Conservation (phyloP, 2,329 filamentous ascomycete species). For the Graphilbum fragrans region DNA sequence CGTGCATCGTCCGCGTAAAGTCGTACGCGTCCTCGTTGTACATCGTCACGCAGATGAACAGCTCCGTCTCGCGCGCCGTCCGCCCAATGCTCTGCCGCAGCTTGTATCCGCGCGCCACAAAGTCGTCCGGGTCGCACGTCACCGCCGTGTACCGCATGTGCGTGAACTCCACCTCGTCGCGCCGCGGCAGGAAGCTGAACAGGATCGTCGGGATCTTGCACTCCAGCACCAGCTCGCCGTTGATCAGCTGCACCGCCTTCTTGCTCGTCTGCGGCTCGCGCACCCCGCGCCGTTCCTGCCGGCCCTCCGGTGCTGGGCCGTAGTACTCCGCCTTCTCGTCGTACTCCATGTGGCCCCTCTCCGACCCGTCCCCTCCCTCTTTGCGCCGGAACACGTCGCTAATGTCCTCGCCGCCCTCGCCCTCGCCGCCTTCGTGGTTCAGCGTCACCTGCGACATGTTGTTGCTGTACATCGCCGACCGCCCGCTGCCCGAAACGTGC, state of each 20-base stretch:
- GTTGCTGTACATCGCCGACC: constrained; percentile 25
- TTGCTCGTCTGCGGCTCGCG: constrained; percentile 78
- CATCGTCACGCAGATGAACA: constrained; percentile 97
- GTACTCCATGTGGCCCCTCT: not conserved
- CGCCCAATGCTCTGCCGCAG: constrained; percentile 84
- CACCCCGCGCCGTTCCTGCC: constrained; percentile 78
- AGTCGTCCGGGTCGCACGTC: constrained; percentile 87
- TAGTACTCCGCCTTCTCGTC: constrained; percentile 59
- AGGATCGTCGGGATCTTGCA: constrained; percentile 98
- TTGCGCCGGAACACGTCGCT: constrained; percentile 8
- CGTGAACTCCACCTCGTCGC: constrained; percentile 92
- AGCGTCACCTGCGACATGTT: constrained; percentile 41
- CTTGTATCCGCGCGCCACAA: constrained; percentile 85
- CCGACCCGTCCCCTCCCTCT: no score
- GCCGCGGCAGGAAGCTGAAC: constrained; percentile 87
- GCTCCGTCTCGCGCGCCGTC: constrained; percentile 82
- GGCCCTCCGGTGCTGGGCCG: constrained; percentile 74
- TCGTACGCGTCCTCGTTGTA: constrained; percentile 98
- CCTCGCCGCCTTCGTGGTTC: constrained; percentile 27
- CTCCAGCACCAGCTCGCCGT: constrained; percentile 92
- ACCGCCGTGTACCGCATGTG: constrained; percentile 92
- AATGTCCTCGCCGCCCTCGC: constrained; percentile 13
- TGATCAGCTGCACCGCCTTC: constrained; percentile 92
- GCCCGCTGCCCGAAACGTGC: not conserved
- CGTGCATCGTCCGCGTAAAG: constrained; percentile 97